Evolutionary conservation across 768 basidiomycete species (phyloP).

Genomic region (Hemileccinum rubropunctum): DNA sequence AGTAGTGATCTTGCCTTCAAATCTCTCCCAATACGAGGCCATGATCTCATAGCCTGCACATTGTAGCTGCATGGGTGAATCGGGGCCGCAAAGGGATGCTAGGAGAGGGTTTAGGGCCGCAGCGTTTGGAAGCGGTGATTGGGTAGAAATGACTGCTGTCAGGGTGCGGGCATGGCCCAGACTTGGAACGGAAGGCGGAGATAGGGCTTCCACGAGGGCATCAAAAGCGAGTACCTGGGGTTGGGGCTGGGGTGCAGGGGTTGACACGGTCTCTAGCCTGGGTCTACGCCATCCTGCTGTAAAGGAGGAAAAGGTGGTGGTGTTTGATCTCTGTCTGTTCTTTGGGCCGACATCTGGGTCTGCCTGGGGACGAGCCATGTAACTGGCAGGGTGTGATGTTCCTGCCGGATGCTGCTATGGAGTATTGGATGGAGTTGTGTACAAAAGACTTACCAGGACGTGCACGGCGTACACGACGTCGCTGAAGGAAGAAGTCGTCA

Average conservation of each 20-base stretch:
- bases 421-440: background rate
- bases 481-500: conserved; percentile 6
- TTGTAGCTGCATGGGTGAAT: conserved; percentile 56
- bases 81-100: conserved; percentile 51
- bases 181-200: conserved; percentile 62
- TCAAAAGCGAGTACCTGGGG: conserved; percentile 38
- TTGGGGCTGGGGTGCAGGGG: conserved; percentile 27
- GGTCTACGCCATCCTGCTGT: conserved; percentile 38
- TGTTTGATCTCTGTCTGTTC: conserved; percentile 41
- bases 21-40: conserved; percentile 65
- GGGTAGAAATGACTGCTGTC: conserved; percentile 45
- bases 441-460: conserved; percentile 14
- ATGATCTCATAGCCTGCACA: conserved; percentile 72
- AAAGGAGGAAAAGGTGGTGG: conserved; percentile 40
- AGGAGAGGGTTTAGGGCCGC: conserved; percentile 59
- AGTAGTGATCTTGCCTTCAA: conserved; percentile 45
- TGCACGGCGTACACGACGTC: conserved; percentile 10
- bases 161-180: conserved; percentile 60
- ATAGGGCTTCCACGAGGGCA: conserved; percentile 41
- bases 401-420: conserved; percentile 12
- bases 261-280: conserved; percentile 29
- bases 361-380: conserved; percentile 31
- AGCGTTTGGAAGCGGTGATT: conserved; percentile 55
- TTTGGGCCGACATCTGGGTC: conserved; percentile 32
- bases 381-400: conserved; percentile 12